These are phyloP conservation scores for Russula sp. DNA, from an alignment of 768 basidiomycete genomes.

Conservation along the genomic window DNA sequence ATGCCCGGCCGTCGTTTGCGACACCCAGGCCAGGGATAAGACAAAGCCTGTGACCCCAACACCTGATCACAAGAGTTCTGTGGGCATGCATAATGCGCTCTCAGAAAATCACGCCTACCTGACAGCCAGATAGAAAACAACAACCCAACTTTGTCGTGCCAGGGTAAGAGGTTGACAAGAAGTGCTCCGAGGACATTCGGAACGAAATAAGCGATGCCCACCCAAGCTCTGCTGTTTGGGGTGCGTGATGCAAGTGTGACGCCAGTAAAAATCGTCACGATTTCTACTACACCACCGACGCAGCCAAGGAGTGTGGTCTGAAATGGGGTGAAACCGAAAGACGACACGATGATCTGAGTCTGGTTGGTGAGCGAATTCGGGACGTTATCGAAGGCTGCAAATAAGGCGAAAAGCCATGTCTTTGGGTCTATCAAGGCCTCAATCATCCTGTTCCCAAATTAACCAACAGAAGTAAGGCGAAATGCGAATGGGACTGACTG, in stretches of 20 bases:
- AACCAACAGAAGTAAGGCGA: background rate
- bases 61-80: conserved; percentile 27
- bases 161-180: conserved; percentile 59
- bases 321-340: conserved; percentile 57
- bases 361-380: conserved; percentile 68
- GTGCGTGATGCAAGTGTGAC: conserved; percentile 52
- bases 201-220: conserved; percentile 53
- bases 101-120: conserved; percentile 33
- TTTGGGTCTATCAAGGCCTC: conserved; percentile 66
- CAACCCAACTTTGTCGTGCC: conserved; percentile 58
- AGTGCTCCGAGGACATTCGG: conserved; percentile 61
- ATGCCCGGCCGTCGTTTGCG: conserved; percentile 60
- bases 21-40: conserved; percentile 58
- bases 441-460: conserved; percentile 42
- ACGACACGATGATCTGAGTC: conserved; percentile 54
- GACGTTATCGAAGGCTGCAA: conserved; percentile 53
- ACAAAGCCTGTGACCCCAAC: conserved; percentile 55
- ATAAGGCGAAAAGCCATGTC: conserved; percentile 72
- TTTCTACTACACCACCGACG: conserved; percentile 59
- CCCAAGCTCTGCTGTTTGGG: conserved; percentile 56
- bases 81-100: background rate
- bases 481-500: conserved; percentile 46
- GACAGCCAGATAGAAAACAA: conserved; percentile 52
- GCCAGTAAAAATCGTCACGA: conserved; percentile 64
- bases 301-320: conserved; percentile 67